Conservation (phyloP, 2,329 filamentous ascomycete genomes). For the Sporothrix dimorphospora region DNA sequence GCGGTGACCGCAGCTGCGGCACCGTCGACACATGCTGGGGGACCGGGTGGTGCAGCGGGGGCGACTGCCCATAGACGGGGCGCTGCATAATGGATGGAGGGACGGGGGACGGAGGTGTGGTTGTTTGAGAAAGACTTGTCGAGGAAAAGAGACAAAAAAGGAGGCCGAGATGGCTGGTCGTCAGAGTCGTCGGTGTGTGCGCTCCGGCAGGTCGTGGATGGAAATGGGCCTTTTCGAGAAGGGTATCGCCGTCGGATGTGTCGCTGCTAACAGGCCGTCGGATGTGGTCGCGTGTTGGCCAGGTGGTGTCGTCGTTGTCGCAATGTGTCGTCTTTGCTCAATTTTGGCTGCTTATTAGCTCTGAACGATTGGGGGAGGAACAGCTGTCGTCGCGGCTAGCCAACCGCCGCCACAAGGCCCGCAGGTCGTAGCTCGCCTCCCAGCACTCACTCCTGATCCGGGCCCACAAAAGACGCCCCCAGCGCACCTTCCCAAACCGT, state of each 20-base stretch:
- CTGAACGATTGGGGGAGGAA: not conserved
- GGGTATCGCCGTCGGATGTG: not conserved
- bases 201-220: not conserved
- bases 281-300: not conserved
- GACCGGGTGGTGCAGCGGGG: conserved; percentile 93
- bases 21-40: conserved; percentile 98
- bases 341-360: conserved; percentile 21
- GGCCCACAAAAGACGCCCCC: not conserved
- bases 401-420: not conserved
- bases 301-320: conserved; percentile 26
- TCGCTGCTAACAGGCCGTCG: not conserved
- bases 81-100: conserved; percentile 72
- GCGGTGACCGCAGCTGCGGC: conserved; percentile 92
- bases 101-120: not conserved
- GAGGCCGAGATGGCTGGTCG: not conserved
- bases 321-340: conserved; percentile 30
- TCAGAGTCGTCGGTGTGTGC: conserved; percentile 8
- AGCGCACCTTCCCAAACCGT: not conserved
- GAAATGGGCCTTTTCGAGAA: not conserved
- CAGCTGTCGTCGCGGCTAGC: conserved; percentile 3
- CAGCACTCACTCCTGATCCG: not conserved
- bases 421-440: not conserved
- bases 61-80: conserved; percentile 80
- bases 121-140: not conserved
- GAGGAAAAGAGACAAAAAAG: not conserved